Conservation (phyloP, 192 early-diverging fungal species). For the Podila horticola region DNA sequence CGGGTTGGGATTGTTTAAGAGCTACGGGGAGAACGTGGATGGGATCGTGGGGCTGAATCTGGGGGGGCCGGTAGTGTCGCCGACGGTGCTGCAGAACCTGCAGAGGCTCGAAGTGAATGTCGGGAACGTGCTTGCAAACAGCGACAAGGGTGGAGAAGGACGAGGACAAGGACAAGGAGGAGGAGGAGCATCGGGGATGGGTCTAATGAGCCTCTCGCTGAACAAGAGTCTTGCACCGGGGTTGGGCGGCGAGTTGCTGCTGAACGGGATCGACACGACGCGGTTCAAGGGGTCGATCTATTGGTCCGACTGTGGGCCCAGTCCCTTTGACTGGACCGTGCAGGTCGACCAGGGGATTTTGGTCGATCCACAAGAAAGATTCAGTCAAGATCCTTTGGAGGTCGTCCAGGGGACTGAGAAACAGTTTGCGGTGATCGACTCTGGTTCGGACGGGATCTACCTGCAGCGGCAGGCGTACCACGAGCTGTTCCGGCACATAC, state of each 20-base stretch:
- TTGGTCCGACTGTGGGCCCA: constrained; percentile 29
- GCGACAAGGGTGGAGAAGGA: not conserved
- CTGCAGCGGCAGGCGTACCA: constrained; percentile 16
- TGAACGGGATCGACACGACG: constrained; percentile 27
- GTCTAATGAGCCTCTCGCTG: constrained; percentile 36
- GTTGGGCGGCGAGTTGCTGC: constrained; percentile 21
- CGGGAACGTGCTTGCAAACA: not conserved
- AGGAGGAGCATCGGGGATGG: constrained; percentile 1
- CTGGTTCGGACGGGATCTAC: constrained; percentile 45
- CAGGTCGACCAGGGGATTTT: constrained; percentile 18
- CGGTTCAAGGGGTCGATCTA: constrained; percentile 17
- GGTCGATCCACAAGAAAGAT: not conserved
- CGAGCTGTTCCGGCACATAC: constrained; percentile 14
- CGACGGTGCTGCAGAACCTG: constrained; percentile 28
- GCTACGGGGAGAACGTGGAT: constrained; percentile 25
- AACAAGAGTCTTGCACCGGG: constrained; percentile 10
- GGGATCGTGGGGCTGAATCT: constrained; percentile 43
- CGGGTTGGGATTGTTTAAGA: constrained; percentile 18
- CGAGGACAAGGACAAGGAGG: not conserved
- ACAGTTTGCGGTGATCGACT: constrained; percentile 46
- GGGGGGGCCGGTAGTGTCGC: not conserved
- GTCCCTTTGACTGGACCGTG: constrained; percentile 34
- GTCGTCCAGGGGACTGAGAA: constrained; percentile 7
- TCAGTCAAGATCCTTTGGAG: not conserved
- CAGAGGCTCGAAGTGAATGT: not conserved